Percentiles rank a stretch among this genome's conserved stretches.
Conservation (phyloP, 2,329 filamentous ascomycete genomes). For the Exophiala lecanii-corni region DNA sequence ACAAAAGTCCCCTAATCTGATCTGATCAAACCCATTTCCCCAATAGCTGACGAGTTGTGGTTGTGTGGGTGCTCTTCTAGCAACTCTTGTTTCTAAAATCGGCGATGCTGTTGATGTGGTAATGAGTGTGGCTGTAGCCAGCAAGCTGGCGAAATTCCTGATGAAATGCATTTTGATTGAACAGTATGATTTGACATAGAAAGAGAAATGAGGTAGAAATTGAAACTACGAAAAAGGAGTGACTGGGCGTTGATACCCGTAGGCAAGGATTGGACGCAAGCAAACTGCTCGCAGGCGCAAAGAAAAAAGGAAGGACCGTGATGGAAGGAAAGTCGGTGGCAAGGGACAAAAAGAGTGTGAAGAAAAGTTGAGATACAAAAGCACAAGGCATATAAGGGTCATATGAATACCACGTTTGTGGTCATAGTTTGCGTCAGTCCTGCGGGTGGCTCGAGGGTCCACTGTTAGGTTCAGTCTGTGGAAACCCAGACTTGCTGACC, state of each 20-base stretch:
- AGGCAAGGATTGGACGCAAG: constrained; percentile 24
- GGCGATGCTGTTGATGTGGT: constrained; percentile 32
- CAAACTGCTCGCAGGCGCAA: constrained; percentile 18
- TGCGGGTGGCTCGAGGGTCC: too few relatives aligned
- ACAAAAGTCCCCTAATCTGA: constrained; percentile 48
- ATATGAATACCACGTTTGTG: constrained; percentile 18
- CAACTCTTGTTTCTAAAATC: constrained; percentile 32
- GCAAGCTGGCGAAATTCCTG: constrained; percentile 21
- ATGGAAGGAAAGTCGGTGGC: constrained; percentile 8
- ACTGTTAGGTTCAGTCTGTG: too few relatives aligned
- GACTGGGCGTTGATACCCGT: constrained; percentile 21
- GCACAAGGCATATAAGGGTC: constrained; percentile 18
- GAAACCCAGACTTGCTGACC: too few relatives aligned
- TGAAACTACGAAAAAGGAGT: constrained; percentile 12
- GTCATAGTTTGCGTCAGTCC: too few relatives aligned
- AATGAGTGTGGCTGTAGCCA: constrained; percentile 22
- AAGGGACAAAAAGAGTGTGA: constrained; percentile 10
- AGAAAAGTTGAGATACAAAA: constrained; percentile 12
- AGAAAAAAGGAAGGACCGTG: constrained; percentile 15
- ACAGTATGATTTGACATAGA: constrained; percentile 11
- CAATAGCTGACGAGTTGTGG: constrained; percentile 52
- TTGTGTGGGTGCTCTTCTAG: constrained; percentile 1
- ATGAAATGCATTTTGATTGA: constrained; percentile 18
- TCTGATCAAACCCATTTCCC: constrained; percentile 51
- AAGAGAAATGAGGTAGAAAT: constrained; percentile 11